Evolutionary conservation across 352 stramenopile genomes (phyloP).

Genomic region (Phytophthora niederhauseri): DNA sequence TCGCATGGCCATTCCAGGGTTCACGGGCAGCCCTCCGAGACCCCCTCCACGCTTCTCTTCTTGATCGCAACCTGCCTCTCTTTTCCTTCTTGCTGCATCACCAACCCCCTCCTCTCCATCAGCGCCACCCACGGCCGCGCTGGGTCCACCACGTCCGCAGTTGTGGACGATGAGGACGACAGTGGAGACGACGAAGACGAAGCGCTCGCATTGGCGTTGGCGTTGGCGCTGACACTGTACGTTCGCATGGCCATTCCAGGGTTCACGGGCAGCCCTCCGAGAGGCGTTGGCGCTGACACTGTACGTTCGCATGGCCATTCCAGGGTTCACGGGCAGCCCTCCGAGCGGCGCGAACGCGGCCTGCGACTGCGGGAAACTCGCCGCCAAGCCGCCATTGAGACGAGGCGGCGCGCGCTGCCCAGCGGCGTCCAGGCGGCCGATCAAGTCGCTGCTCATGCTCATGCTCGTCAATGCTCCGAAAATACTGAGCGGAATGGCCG

Average conservation of each 20-base stretch:
- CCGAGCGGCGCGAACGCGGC: constrained; percentile 13
- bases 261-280: constrained; percentile 7
- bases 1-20: constrained; percentile 6
- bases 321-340: constrained; percentile 1
- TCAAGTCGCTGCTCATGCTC: constrained; percentile 10
- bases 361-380: constrained; percentile 22
- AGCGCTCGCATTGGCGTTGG: neutral
- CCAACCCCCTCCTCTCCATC: constrained; percentile 15
- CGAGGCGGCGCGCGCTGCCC: neutral
- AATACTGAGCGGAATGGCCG: constrained; percentile 13
- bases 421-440: neutral
- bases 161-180: constrained; percentile 22
- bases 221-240: constrained; percentile 16
- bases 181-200: constrained; percentile 22
- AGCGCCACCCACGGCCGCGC: constrained; percentile 22
- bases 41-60: neutral
- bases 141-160: constrained; percentile 10
- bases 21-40: no score
- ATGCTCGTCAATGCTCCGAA: neutral
- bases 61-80: neutral
- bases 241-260: neutral
- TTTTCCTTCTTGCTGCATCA: constrained; percentile 2
- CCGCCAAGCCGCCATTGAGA: constrained; percentile 1
- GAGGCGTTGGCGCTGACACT: constrained; percentile 7
- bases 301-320: constrained; percentile 2